Conservation (phyloP, 306 rosid genomes). For the Pyrus pyrifolia region DNA sequence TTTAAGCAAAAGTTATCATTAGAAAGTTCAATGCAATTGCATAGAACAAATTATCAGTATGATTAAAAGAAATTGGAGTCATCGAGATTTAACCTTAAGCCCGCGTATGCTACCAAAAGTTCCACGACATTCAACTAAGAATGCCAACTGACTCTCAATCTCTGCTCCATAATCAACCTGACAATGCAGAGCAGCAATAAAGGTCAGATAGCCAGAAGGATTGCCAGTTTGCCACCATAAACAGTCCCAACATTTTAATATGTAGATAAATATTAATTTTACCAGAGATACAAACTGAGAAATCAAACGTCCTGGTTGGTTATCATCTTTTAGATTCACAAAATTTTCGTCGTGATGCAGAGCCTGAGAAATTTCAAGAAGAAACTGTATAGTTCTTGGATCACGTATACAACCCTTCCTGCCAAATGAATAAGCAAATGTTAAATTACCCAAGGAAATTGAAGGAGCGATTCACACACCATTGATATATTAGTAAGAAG, state of each 20-base stretch:
- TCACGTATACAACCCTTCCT: slow-evolving; percentile 55
- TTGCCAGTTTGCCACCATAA: background rate
- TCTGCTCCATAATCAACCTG: slow-evolving; percentile 78
- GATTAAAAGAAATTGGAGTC: background rate
- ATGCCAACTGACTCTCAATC: slow-evolving; percentile 67
- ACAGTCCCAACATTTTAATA: background rate
- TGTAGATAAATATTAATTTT: slow-evolving; percentile 20
- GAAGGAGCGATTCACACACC: slow-evolving; percentile 3
- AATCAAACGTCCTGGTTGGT: slow-evolving; percentile 67
- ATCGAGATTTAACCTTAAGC: slow-evolving; percentile 51
- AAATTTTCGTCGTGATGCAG: slow-evolving; percentile 61
- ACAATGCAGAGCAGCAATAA: slow-evolving; percentile 14
- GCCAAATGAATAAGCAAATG: slow-evolving; percentile 34
- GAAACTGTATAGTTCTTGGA: slow-evolving; percentile 61
- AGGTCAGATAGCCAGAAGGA: slow-evolving; percentile 15
- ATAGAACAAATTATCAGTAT: background rate
- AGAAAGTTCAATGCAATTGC: background rate
- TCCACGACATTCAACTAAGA: slow-evolving; percentile 85
- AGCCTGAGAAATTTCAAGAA: slow-evolving; percentile 70
- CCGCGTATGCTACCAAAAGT: slow-evolving; percentile 65
- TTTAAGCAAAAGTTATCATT: background rate
- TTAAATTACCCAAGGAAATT: slow-evolving; percentile 7
- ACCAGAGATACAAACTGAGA: slow-evolving; percentile 73
- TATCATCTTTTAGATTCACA: slow-evolving; percentile 56
- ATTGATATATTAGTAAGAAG: background rate